Base-by-base conservation (phyloP, 176 grass and related monocot species). In the Carex myosuroides region DNA sequence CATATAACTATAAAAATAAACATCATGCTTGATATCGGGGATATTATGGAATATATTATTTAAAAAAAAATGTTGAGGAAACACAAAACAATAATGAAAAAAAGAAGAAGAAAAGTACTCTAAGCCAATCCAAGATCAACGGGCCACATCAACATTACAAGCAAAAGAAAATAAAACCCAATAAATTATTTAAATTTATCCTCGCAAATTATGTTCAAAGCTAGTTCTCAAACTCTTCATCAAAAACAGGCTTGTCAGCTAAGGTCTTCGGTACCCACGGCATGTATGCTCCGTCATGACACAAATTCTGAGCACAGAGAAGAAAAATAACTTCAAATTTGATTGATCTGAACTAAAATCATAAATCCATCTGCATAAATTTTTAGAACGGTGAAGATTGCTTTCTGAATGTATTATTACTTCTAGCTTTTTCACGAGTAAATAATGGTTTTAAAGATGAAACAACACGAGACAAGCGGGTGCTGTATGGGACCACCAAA, bases 211-310 rank as follows among this genome's bases (percentile, higher is more conserved):
- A 48, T 84, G 60, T 60, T 29, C 8, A 85, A 37, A 35, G 60
- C 30, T 0, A 56, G 59, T 69, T 54, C 30, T 92, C 64, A 1
- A 60, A 63, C 10, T 92, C 84, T 11, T 94, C 86, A 1, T 88
- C 18, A 35, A 81, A 71, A 64, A 94, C 85, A 50, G 88, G 93
- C 76, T 92, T 69, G 48, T 80, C 82, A 2, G 84, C 77, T 64
- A 87, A 84, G 0, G 85, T 52, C 60, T 89, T 89, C 72, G 88
- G 26, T 29, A 90, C 70, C 93, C 93, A 95, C 53, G 92, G 90
- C 84, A 90, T 90, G 82, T 90, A 90, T 4, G 92, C 90, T 73
- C 90, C 92, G 7, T 94, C 88, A 63, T 94, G 92, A 83, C 90
- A 92, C 50, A 92, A 87, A 24, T 92, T 94, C 92, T 94, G 84